A percentile compares a stretch with the other conserved stretches of the same genome.
Evolutionary conservation across 2,329 filamentous ascomycete genomes (phyloP).

Genomic region (Ophiostoma himal-ulmi): DNA sequence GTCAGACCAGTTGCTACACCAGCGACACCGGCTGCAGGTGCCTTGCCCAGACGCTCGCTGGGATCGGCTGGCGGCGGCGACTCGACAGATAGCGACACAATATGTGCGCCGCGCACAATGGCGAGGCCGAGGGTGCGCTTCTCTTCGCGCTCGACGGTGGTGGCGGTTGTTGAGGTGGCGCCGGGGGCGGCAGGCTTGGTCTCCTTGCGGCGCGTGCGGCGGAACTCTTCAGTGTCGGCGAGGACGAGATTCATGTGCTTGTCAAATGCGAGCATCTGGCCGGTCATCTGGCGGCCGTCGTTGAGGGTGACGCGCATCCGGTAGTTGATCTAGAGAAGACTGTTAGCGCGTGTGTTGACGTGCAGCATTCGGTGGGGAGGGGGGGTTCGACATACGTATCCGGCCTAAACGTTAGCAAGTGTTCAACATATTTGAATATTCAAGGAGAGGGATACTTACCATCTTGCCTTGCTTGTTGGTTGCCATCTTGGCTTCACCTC

Average conservation of each 20-base stretch:
- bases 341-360: slow-evolving; percentile 28
- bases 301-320: slow-evolving; percentile 95
- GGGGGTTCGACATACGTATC: slow-evolving; percentile 54
- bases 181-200: slow-evolving; percentile 61
- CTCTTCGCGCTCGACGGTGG: slow-evolving; percentile 81
- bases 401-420: slow-evolving; percentile 44
- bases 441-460: slow-evolving; percentile 58
- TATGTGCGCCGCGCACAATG: slow-evolving; percentile 89
- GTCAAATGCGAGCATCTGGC: slow-evolving; percentile 97
- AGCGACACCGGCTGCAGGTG: slow-evolving; percentile 47
- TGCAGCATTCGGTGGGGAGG: neutral
- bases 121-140: slow-evolving; percentile 94
- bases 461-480: slow-evolving; percentile 96
- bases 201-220: slow-evolving; percentile 79
- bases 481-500: slow-evolving; percentile 50
- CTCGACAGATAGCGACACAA: slow-evolving; percentile 91
- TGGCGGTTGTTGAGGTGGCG: slow-evolving; percentile 45
- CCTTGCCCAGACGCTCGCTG: slow-evolving; percentile 77
- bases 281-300: slow-evolving; percentile 93
- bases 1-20: slow-evolving; percentile 65
- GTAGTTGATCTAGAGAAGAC: slow-evolving; percentile 78
- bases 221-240: slow-evolving; percentile 96
- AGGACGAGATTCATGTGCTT: slow-evolving; percentile 99
- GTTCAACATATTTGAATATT: neutral
- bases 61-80: slow-evolving; percentile 93